Conservation (phyloP, 352 stramenopile species). For the Halophytophthora polymorphica region DNA sequence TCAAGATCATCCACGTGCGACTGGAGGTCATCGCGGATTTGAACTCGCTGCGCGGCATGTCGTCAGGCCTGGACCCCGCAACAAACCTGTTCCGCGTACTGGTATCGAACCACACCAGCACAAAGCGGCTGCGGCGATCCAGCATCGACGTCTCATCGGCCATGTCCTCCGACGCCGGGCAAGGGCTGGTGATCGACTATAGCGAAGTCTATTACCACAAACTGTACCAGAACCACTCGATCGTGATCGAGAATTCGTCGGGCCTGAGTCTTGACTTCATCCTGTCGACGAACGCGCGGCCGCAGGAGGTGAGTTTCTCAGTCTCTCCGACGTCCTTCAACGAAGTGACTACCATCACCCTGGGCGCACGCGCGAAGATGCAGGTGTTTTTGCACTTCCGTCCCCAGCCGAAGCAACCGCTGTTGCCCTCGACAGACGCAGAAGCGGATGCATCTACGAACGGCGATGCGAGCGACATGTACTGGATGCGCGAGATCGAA, state of each 20-base stretch:
- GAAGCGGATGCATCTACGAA: slow-evolving; percentile 9
- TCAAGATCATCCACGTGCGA: slow-evolving; percentile 86
- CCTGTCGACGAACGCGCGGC: slow-evolving; percentile 75
- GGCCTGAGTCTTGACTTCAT: slow-evolving; percentile 85
- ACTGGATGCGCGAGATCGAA: slow-evolving; percentile 81
- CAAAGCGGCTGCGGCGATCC: slow-evolving; percentile 55
- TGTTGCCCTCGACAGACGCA: slow-evolving; percentile 8
- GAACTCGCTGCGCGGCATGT: slow-evolving; percentile 81
- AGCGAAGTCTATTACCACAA: slow-evolving; percentile 89
- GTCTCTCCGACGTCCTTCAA: slow-evolving; percentile 81
- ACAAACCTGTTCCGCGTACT: slow-evolving; percentile 86
- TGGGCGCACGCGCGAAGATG: slow-evolving; percentile 61
- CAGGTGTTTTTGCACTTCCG: slow-evolving; percentile 89
- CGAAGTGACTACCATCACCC: slow-evolving; percentile 73
- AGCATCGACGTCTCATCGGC: slow-evolving; percentile 49
- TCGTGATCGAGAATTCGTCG: slow-evolving; percentile 86
- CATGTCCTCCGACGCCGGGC: slow-evolving; percentile 9
- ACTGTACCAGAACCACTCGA: slow-evolving; percentile 88
- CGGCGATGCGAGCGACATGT: slow-evolving; percentile 29
- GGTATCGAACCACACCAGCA: slow-evolving; percentile 68
- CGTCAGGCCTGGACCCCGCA: slow-evolving; percentile 54
- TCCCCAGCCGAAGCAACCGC: slow-evolving; percentile 44
- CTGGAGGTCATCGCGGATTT: slow-evolving; percentile 86
- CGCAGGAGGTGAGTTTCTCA: slow-evolving; percentile 82
- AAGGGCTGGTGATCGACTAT: slow-evolving; percentile 73